These are phyloP conservation scores for Trichophyton benhamiae DNA, from an alignment of 2,329 filamentous ascomycete genomes.

Conservation along the genomic window DNA sequence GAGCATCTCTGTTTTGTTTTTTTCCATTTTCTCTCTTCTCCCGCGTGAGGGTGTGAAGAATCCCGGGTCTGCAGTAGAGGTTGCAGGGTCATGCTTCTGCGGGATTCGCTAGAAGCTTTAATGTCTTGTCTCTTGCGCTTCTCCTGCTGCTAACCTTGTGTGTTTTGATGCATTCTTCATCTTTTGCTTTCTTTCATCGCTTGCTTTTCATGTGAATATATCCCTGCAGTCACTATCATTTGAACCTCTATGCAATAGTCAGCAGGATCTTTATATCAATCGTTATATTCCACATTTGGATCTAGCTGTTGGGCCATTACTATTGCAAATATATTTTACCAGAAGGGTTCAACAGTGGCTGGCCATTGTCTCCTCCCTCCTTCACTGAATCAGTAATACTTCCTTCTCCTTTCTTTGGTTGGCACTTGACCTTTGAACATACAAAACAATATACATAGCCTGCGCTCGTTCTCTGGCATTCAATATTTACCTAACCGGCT, in stretches of 20 bases:
- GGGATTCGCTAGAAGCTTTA: not conserved
- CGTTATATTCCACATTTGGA: not conserved
- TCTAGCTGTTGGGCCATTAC: not conserved
- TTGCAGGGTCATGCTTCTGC: not conserved
- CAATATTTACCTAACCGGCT: not conserved
- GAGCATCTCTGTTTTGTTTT: not conserved
- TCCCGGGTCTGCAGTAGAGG: not conserved
- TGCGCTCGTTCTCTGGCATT: too few relatives aligned
- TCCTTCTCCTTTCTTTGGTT: not conserved
- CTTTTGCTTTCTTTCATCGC: slow-evolving; percentile 12
- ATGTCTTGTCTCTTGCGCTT: slow-evolving; percentile 7
- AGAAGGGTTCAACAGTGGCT: not conserved
- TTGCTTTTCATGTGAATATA: slow-evolving; percentile 6
- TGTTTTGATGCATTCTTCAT: slow-evolving; percentile 6
- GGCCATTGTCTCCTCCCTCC: not conserved
- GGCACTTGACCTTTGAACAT: not conserved
- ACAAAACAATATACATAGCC: not conserved
- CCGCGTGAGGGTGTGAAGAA: slow-evolving; percentile 3
- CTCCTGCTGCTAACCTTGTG: slow-evolving; percentile 1
- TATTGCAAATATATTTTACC: not conserved
- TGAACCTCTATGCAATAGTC: not conserved
- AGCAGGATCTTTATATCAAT: not conserved
- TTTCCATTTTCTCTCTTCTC: not conserved
- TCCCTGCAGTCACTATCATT: not conserved
- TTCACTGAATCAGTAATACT: not conserved